These are phyloP conservation scores for Mrakia frigida DNA, from an alignment of 768 basidiomycete species.

Conservation along the genomic window DNA sequence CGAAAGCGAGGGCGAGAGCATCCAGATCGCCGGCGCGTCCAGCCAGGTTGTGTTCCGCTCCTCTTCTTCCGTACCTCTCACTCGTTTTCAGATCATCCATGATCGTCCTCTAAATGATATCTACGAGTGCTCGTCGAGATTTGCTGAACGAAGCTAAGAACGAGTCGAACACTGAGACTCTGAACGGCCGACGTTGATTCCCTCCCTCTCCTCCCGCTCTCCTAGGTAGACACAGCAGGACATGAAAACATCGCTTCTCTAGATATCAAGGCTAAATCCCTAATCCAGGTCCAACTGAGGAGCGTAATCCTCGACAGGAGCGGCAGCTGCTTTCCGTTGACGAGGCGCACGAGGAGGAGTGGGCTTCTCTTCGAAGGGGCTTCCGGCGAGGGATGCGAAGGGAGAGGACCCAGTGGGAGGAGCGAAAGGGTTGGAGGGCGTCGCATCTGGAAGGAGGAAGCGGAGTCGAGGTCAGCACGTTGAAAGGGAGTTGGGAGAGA, in stretches of 20 bases:
- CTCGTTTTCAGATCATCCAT: too few relatives aligned
- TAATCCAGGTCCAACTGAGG: conserved; percentile 18
- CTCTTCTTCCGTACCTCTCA: too few relatives aligned
- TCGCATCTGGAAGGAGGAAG: background rate
- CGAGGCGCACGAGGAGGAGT: background rate
- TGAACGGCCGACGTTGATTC: too few relatives aligned
- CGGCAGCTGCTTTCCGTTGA: background rate
- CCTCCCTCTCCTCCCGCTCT: too few relatives aligned
- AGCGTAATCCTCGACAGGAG: background rate
- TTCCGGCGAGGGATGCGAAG: background rate
- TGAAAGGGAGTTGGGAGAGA: background rate
- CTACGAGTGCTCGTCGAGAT: too few relatives aligned
- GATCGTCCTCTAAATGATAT: too few relatives aligned
- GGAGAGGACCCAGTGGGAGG: background rate
- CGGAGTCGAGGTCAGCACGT: background rate
- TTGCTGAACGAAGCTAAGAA: too few relatives aligned
- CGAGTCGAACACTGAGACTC: too few relatives aligned
- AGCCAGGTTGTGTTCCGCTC: too few relatives aligned
- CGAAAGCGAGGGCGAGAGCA: too few relatives aligned
- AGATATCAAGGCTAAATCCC: background rate
- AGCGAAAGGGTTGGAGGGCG: background rate
- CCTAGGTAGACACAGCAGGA: background rate
- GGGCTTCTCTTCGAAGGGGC: background rate
- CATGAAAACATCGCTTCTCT: background rate
- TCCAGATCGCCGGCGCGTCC: too few relatives aligned